Percentiles rank a stretch among this genome's conserved stretches.
phyloP scores from a whole-genome alignment of 768 basidiomycete species.

The Xerocomellus amylosporus region DNA sequence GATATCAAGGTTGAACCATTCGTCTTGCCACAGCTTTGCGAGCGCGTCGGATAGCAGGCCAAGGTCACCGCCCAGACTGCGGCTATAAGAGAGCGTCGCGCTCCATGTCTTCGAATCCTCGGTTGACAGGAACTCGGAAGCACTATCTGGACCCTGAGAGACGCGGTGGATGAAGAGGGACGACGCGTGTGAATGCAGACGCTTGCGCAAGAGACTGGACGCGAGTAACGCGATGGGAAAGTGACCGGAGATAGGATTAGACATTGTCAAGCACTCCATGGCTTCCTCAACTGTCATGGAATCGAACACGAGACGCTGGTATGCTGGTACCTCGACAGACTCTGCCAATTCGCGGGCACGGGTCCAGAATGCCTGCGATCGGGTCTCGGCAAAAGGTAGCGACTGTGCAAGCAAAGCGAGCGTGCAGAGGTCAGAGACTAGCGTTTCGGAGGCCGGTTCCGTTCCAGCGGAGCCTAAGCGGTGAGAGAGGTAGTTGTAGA shows the following conservation, averaged over 20 bases:
- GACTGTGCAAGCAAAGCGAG: conserved; percentile 55
- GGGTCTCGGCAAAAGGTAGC: conserved; percentile 34
- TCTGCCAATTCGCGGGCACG: conserved; percentile 29
- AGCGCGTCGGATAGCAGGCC: conserved; percentile 52
- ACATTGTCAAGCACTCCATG: conserved; percentile 34
- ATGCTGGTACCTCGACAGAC: conserved; percentile 35
- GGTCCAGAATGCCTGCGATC: conserved; percentile 46
- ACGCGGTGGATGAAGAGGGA: conserved; percentile 52
- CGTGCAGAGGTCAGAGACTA: conserved; percentile 51
- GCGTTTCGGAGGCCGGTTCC: conserved; percentile 28
- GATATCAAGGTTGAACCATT: conserved; percentile 25
- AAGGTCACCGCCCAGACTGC: conserved; percentile 59
- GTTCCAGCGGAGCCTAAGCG: not conserved
- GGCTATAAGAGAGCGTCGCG: conserved; percentile 55
- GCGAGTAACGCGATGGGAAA: conserved; percentile 53
- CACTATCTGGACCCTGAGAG: conserved; percentile 20
- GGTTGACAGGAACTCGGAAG: conserved; percentile 17
- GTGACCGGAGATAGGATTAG: conserved; percentile 11
- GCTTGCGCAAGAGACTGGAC: conserved; percentile 45
- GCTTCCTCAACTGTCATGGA: conserved; percentile 56
- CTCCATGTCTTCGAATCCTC: conserved; percentile 38
- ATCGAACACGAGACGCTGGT: conserved; percentile 56
- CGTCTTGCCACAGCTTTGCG: conserved; percentile 54
- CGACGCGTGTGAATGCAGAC: conserved; percentile 52
- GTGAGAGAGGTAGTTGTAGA: conserved; percentile 51